Base-by-base conservation (phyloP, 305 asterid species). In the Rubia tinctorum region DNA sequence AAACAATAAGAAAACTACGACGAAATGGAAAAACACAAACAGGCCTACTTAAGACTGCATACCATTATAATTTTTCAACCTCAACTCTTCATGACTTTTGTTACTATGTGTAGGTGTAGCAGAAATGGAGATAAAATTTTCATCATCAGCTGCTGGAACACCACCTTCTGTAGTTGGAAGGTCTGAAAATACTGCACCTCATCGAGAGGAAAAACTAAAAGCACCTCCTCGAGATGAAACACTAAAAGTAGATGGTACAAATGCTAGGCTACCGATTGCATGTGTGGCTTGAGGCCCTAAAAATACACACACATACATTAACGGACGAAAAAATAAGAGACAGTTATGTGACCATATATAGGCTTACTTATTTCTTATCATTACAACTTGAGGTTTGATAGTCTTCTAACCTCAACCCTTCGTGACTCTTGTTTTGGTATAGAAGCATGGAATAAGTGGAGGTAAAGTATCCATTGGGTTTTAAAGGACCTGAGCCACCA, bases 1-100 rank as follows among this genome's bases (percentile, higher is more conserved):
- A 10, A 66, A 55, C 42, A 30, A 13, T n/a, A 45, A 17, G 30
- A 44, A 51, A 51, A 49, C 58, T 15, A 51, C 6, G 58, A 51
- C 58, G 8, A 51, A 51, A 51, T 51, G 58, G 58, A 15, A 51
- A 49, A 51, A n/a, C n/a, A 14, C 22, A 51, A 18, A 17, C 53
- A 47, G 14, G 53, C 53, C 53, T 11, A 47, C 14, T 47, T 13
- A 13, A 18, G 12, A 13, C 22, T 23, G 18, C 68, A 66, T 56
- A 17, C 22, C 42, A 40, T 15, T 17, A 55, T 67, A 15, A 63
- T 75, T 55, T 61, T 75, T 65, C 8, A 75, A 61, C 58, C 60
- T 75, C 74, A 69, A 42, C 79, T 75, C 78, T 60, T 78, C 81
- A 58, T 68, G 74, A 17, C 44, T 78, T 37, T 74, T 73, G 14